Base-by-base conservation (phyloP, 208 protist genomes). In the Trypanosoma rangeli region DNA sequence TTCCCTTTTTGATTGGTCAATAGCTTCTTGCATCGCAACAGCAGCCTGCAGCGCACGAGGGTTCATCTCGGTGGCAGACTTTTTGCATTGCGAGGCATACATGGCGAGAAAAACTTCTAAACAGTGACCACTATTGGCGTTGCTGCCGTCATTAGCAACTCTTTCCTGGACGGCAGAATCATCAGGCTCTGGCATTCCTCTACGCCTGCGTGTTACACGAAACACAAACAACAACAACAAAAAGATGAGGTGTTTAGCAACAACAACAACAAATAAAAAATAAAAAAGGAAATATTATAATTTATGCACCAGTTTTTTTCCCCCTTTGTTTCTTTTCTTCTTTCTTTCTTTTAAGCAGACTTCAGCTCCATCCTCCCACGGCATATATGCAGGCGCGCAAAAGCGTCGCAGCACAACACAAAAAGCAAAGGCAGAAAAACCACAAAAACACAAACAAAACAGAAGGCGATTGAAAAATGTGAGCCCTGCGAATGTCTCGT, bases 41-140 rank as follows among this genome's bases (percentile, higher is more conserved):
- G 70, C 70, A 52, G 70, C 62, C 31, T 70, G 62, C 13, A 76
- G 10, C 10, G 29, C 70, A 26, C 46, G 39, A 28, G 62, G 35
- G 46, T 65, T 70, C 70, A 70, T 70, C 35, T 66, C 64, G 5
- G 64, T 65, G 16, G n/a, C 63, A 60, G 33, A 46, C 24, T 70
- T 56, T 28, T 62, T 37, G 33, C 70, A 74, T n/a, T 49, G 37
- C 54, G 62, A 48, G 15, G 59, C 60, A 63, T 76, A 76, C 16
- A 53, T 29, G n/a, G 31, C 37, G 33, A 76, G 31, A 44, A 70
- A 70, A 7, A 53, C 1, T 8, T 76, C 70, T 29, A 76, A 55
- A 28, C 26, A 65, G 7, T 33, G 22, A 50, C 22, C 29, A 58
- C 24, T 44, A 52, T 37, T 42, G 35, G 10, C 28, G 29, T 0